Conservation (phyloP, 2,329 filamentous ascomycete species). For the Akanthomyces dipterigenus region DNA sequence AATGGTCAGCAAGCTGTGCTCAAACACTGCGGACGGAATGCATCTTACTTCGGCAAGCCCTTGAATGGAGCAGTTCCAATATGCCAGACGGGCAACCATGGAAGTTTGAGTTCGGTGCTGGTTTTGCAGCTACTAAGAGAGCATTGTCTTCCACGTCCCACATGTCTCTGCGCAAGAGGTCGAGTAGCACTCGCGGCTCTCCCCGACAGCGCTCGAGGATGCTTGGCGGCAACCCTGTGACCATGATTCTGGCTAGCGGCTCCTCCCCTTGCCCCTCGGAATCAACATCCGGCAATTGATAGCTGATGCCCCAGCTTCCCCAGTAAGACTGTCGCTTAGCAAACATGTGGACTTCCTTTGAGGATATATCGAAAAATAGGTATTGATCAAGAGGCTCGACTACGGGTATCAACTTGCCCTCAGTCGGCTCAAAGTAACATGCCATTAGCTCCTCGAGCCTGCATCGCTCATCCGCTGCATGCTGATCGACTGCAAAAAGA, state of each 20-base stretch:
- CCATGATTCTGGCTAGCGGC: slow-evolving; percentile 29
- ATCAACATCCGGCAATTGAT: slow-evolving; percentile 34
- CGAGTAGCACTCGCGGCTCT: slow-evolving; percentile 65
- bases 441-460: slow-evolving; percentile 67
- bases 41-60: slow-evolving; percentile 61
- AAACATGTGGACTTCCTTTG: slow-evolving; percentile 55
- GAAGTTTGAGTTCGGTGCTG: slow-evolving; percentile 33
- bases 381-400: slow-evolving; percentile 38
- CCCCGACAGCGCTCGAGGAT: slow-evolving; percentile 70
- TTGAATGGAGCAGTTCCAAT: slow-evolving; percentile 67
- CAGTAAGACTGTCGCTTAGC: slow-evolving; percentile 50
- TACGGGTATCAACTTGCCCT: slow-evolving; percentile 25
- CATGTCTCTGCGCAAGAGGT: slow-evolving; percentile 67
- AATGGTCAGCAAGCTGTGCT: slow-evolving; percentile 9
- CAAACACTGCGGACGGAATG: rapidly evolving
- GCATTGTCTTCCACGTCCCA: slow-evolving; percentile 55
- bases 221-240: slow-evolving; percentile 58
- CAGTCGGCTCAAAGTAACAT: slow-evolving; percentile 35
- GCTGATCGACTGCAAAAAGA: slow-evolving; percentile 81
- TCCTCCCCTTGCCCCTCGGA: neutral
- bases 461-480: slow-evolving; percentile 86
- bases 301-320: slow-evolving; percentile 66
- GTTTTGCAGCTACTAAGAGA: neutral
- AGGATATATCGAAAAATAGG: slow-evolving; percentile 58
- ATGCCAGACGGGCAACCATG: slow-evolving; percentile 68